Conservation (phyloP, 148 eudicot genomes). For the Fallopia convolvulus region DNA sequence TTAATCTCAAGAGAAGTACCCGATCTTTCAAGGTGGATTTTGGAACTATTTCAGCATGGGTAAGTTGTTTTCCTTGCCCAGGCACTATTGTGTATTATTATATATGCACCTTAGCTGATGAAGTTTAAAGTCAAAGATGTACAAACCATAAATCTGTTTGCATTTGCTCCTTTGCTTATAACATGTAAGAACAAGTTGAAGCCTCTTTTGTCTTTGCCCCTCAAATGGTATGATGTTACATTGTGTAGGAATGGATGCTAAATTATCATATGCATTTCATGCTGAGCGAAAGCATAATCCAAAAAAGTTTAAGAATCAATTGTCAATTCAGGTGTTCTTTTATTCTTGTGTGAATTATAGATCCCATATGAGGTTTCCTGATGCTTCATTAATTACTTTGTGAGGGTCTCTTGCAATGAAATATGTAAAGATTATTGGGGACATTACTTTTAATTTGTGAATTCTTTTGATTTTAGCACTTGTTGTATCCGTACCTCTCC, state of each 20-base stretch:
- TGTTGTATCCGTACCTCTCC: neutral
- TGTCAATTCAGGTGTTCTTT: slow-evolving; percentile 35
- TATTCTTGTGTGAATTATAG: neutral
- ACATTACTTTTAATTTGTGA: neutral
- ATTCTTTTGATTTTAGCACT: neutral
- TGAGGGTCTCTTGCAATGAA: no score
- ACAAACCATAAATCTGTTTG: neutral
- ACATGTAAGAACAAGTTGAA: no score
- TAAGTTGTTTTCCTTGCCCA: slow-evolving; percentile 15
- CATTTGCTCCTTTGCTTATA: no score
- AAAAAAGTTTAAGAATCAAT: slow-evolving; percentile 43
- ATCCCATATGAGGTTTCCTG: neutral
- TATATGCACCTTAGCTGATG: neutral
- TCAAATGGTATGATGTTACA: neutral
- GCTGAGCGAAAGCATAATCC: slow-evolving; percentile 28
- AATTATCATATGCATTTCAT: slow-evolving; percentile 56
- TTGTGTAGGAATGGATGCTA: slow-evolving; percentile 53
- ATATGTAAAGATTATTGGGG: no score
- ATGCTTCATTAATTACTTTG: neutral
- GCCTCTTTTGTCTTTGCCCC: neutral
- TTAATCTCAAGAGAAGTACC: slow-evolving; percentile 23
- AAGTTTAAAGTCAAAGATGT: neutral
- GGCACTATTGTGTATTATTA: neutral
- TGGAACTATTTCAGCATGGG: slow-evolving; percentile 53
- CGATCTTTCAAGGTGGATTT: slow-evolving; percentile 39